A percentile compares a stretch with the other conserved stretches of the same genome.
phyloP scores from a whole-genome alignment of 2,329 filamentous ascomycete species.

The Bretziella fagacearum region DNA sequence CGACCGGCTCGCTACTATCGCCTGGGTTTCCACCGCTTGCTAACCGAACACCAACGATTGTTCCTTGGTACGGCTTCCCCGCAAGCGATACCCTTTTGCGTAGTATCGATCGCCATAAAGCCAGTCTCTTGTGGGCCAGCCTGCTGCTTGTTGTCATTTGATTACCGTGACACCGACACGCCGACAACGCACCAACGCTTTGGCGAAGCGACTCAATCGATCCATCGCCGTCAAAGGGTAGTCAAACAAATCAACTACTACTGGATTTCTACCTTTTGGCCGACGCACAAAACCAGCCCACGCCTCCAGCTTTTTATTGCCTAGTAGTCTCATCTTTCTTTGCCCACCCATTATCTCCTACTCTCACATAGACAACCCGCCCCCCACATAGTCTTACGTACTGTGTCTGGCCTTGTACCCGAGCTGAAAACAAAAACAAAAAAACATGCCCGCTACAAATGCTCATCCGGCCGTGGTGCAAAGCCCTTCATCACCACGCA shows the following conservation, averaged over 20 bases:
- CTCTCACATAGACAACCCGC: not conserved
- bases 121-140: too few species aligned
- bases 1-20: not conserved
- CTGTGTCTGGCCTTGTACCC: not conserved
- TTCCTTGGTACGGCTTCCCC: not conserved
- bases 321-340: too few species aligned
- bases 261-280: too few species aligned
- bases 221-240: too few species aligned
- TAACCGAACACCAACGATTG: not conserved
- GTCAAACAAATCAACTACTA: too few species aligned
- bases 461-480: constrained; percentile 31
- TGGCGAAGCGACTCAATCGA: too few species aligned
- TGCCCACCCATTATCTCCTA: too few species aligned
- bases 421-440: not conserved
- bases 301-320: not conserved
- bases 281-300: not conserved
- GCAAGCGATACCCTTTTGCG: not conserved
- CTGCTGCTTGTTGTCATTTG: not conserved
- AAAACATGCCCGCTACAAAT: constrained; percentile 35
- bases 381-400: not conserved
- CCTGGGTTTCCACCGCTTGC: not conserved
- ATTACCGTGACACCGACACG: not conserved
- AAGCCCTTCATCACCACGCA: constrained; percentile 34
- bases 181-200: too few species aligned
- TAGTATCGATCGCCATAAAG: not conserved